Conservation (phyloP, 306 rosid genomes). For the Vigna hirtella region DNA sequence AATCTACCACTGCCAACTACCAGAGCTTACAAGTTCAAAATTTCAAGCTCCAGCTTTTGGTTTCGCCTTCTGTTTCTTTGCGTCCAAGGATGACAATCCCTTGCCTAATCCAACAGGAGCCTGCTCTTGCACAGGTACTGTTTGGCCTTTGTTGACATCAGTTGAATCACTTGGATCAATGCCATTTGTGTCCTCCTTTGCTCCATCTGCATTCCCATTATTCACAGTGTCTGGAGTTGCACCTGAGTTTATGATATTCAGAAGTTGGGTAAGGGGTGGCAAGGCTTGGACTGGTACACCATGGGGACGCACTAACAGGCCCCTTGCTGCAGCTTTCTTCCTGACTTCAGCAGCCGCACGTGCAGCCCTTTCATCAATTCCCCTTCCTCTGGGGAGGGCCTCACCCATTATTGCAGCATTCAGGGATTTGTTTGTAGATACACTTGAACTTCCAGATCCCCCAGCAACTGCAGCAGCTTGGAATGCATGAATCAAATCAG, state of each 20-base stretch:
- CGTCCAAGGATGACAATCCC: conserved; percentile 75
- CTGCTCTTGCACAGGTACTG: conserved; percentile 49
- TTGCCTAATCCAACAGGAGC: conserved; percentile 89
- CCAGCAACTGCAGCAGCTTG: conserved; percentile 92
- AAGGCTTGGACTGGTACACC: conserved; percentile 88
- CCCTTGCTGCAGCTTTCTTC: conserved; percentile 94
- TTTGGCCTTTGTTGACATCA: conserved; percentile 49
- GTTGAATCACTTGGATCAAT: conserved; percentile 44
- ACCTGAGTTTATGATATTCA: conserved; percentile 79
- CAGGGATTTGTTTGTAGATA: conserved; percentile 72
- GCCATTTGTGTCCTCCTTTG: conserved; percentile 52
- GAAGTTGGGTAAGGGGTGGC: conserved; percentile 82
- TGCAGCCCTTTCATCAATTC: conserved; percentile 93
- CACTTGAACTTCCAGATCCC: conserved; percentile 81
- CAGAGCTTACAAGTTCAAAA: conserved; percentile 49
- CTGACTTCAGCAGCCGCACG: conserved; percentile 94
- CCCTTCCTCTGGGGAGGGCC: conserved; percentile 82
- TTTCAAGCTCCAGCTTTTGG: conserved; percentile 66
- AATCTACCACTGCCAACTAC: conserved; percentile 41
- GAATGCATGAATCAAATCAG: conserved; percentile 89
- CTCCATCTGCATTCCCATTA: conserved; percentile 60
- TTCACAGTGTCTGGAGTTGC: conserved; percentile 57
- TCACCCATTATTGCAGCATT: conserved; percentile 85
- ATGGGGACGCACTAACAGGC: conserved; percentile 78
- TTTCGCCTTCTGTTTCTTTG: conserved; percentile 84